Base-by-base conservation (phyloP, 306 rosid species). In the Lathyrus aphaca region DNA sequence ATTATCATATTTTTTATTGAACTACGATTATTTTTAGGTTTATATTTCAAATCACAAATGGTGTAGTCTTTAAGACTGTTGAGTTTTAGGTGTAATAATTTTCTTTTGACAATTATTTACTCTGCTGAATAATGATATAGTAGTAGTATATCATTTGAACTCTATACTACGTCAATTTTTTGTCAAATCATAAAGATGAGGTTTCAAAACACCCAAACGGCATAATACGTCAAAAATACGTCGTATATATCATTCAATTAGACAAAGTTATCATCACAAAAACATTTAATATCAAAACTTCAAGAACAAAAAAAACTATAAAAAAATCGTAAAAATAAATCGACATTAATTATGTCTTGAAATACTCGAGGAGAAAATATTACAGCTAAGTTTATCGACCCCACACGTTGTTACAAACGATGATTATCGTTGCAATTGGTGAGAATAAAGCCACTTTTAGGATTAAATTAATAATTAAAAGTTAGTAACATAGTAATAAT, bases 201-300 rank as follows among this genome's bases (percentile, higher is more conserved):
- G 48, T 37, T 27, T 48, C 71, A 75, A 69, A 70, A 50, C 73
- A 59, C 56, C 75, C 50, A 66, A 57, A 65, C 55, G 49, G 68
- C 75, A 43, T 21, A 71, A 66, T 35, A 35, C 17, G 75, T 67
- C 54, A 45, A 80, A 59, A 69, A 49, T 30, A 17, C 62, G 40
- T 39, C 8, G 66, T 44, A 44, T 19, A 25, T 48, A 57, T 44
- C 40, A 37, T 42, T 39, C 21, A 11, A 68, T 18, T 35, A 37
- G 35, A 46, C 59, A 61, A 1, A 37, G 55, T 45, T 48, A 9
- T 63, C 46, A 43, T 46, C 73, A 46, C 48, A 19, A 14, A 35
- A 17, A 74, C 66, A 40, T 69, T 74, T 56, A 54, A 73, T 8
- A 27, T 32, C 10, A 35, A 69, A 48, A 44, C n/a, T 39, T 17